phyloP scores from a whole-genome alignment of 2,329 filamentous ascomycete genomes.

The Hymenoscyphus fraxineus region DNA sequence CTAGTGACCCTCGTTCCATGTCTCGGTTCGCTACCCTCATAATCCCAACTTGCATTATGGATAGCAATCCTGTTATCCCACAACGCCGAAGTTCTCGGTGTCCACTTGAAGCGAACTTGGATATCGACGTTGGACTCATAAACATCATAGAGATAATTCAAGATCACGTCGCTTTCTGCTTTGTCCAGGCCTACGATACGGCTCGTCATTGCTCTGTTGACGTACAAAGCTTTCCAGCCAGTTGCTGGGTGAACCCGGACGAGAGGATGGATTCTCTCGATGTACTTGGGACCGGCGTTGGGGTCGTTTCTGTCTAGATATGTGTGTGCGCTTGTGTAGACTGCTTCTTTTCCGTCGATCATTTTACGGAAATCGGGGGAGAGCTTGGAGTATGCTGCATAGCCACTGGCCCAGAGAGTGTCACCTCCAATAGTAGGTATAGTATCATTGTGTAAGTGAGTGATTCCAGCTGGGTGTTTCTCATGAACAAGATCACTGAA shows the following conservation, averaged over 20 bases:
- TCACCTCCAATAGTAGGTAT: conserved; percentile 58
- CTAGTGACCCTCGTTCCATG: conserved; percentile 70
- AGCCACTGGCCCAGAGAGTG: conserved; percentile 69
- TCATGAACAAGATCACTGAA: conserved; percentile 64
- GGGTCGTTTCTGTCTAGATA: conserved; percentile 64
- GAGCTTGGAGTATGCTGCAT: conserved; percentile 69
- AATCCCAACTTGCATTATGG: conserved; percentile 72
- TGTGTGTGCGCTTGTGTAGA: conserved; percentile 62
- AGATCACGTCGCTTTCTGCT: conserved; percentile 63
- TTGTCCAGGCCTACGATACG: conserved; percentile 66
- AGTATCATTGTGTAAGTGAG: conserved; percentile 66
- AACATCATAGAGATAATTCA: conserved; percentile 64
- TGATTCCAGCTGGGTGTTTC: conserved; percentile 65
- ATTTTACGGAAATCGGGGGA: conserved; percentile 66
- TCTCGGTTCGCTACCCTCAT: conserved; percentile 61
- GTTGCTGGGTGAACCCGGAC: conserved; percentile 70
- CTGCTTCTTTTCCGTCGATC: conserved; percentile 62
- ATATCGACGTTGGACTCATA: conserved; percentile 67
- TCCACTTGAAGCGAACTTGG: conserved; percentile 70
- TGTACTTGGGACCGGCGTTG: conserved; percentile 56
- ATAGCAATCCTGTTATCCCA: conserved; percentile 75
- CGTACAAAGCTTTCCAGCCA: conserved; percentile 70
- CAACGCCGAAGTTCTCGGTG: conserved; percentile 59
- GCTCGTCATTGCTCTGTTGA: conserved; percentile 66
- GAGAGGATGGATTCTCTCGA: conserved; percentile 66